Base-by-base conservation (phyloP, 352 stramenopile genomes). In the Globisporangium mamillatum region DNA sequence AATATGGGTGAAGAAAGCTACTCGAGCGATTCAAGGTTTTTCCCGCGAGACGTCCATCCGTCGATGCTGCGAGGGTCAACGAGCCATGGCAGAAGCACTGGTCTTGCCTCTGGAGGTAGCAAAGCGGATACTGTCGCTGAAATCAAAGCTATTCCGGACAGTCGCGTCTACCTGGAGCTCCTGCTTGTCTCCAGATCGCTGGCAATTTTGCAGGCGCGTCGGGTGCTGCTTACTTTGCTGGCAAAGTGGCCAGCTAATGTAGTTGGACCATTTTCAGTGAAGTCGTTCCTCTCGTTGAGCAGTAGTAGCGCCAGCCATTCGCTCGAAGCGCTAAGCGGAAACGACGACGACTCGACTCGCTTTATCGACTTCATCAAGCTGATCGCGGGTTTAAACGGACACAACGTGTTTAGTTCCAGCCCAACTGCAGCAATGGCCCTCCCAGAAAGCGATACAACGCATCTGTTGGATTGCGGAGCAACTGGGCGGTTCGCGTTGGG, bases 311-410 rank as follows among this genome's bases (percentile, higher is more conserved):
- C 20, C 50, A 22, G 27, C 9, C 54, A 20, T 34, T 44, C 54
- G 16, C 20, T 60, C 29, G 54, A 60, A 25, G 24, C 27, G 10
- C 24, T 34, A 5, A 22, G 54, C 54, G 27, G 14, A 12, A 18
- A 34, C 50, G 73, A 70, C 32, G 74, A 81, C 27, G 70, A 87
- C 57, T 71, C 77, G 6, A 73, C 78, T 22, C 74, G 74, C 24
- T 90, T 96, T 48, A 83, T 93, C 18, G 86, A 93, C 50, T 95
- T 96, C 65, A 77, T 96, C 63, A 95, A 94, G 70, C 69, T 96
- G 20, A 88, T 91, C 60, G 84, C 86, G 20, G 86, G 87, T 18
- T 78, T 90, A 34, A 92, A 79, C 61, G 82, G 80, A 36, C 75
- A 85, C 20, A 63, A 82, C 48, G 64, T 75, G 27, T 75, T 75